phyloP scores from a whole-genome alignment of 495 filamentous ascomycete genomes.

The Annulohypoxylon moriforme region DNA sequence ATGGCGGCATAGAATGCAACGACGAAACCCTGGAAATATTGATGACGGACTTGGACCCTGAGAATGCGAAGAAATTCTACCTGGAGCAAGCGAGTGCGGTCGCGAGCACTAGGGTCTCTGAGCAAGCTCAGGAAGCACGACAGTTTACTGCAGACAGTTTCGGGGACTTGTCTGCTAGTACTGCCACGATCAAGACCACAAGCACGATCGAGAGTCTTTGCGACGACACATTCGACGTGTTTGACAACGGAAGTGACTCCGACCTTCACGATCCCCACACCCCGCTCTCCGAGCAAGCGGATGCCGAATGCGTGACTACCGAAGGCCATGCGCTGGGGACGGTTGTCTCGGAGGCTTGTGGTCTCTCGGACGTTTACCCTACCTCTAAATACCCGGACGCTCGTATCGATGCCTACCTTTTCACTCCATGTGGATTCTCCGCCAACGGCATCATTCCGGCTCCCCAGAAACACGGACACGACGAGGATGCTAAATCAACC shows the following conservation, averaged over 20 bases:
- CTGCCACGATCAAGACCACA: conserved; percentile 50
- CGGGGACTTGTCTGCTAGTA: conserved; percentile 60
- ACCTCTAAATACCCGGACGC: conserved; percentile 89
- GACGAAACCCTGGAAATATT: conserved; percentile 98
- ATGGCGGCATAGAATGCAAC: conserved; percentile 55
- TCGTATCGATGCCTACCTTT: conserved; percentile 94
- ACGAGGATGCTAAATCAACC: conserved; percentile 66
- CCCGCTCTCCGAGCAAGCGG: conserved; percentile 64
- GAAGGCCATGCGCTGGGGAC: conserved; percentile 95
- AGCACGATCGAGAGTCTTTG: conserved; percentile 41
- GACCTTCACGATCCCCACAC: conserved; percentile 70
- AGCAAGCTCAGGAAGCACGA: conserved; percentile 67
- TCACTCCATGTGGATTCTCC: conserved; percentile 97
- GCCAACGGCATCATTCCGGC: conserved; percentile 96
- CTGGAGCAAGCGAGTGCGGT: conserved; percentile 90
- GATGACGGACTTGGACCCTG: conserved; percentile 96
- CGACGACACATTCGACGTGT: conserved; percentile 78
- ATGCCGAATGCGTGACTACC: conserved; percentile 81
- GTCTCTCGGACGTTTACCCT: conserved; percentile 90
- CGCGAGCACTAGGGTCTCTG: conserved; percentile 80
- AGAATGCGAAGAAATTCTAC: conserved; percentile 97
- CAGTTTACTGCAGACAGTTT: conserved; percentile 63
- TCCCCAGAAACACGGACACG: conserved; percentile 59
- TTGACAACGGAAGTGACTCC: conserved; percentile 75
- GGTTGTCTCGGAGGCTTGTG: conserved; percentile 90